Percentiles rank a stretch among this genome's conserved stretches.
phyloP scores from a whole-genome alignment of 148 eudicot genomes.

The Chenopodium album region DNA sequence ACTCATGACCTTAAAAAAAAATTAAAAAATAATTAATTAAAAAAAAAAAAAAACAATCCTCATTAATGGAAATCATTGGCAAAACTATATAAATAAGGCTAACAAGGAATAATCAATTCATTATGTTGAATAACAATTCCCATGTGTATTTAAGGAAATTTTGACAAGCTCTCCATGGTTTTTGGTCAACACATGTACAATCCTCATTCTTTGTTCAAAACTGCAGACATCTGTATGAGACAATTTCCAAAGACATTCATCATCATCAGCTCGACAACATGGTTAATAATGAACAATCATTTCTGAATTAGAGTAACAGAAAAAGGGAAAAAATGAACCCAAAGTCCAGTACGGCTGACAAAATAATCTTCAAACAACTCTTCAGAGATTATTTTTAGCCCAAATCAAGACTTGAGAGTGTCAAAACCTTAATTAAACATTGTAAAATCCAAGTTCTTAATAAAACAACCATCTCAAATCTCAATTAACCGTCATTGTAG shows the following conservation, averaged over 20 bases:
- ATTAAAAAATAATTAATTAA: neutral
- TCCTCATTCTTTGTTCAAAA: conserved; percentile 57
- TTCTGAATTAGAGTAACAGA: too few relatives aligned
- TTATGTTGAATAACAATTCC: conserved; percentile 36
- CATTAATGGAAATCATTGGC: conserved; percentile 1
- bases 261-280: conserved; percentile 60
- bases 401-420: too few relatives aligned
- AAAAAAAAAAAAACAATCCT: conserved; percentile 10
- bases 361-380: too few relatives aligned
- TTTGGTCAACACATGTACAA: conserved; percentile 49
- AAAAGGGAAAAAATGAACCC: too few relatives aligned
- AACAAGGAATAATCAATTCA: conserved; percentile 14
- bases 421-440: too few relatives aligned
- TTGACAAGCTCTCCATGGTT: conserved; percentile 50
- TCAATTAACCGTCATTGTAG: too few relatives aligned
- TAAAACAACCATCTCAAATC: too few relatives aligned
- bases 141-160: conserved; percentile 57
- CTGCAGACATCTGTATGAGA: conserved; percentile 63
- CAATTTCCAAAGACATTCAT: conserved; percentile 66
- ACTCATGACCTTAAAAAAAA: conserved; percentile 49
- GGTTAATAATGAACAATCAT: conserved; percentile 29
- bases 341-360: too few relatives aligned
- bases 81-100: neutral
- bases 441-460: too few relatives aligned
- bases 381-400: too few relatives aligned